Conservation (phyloP, 1,139 yeast genomes). For the Blastobotrys indianensis region DNA sequence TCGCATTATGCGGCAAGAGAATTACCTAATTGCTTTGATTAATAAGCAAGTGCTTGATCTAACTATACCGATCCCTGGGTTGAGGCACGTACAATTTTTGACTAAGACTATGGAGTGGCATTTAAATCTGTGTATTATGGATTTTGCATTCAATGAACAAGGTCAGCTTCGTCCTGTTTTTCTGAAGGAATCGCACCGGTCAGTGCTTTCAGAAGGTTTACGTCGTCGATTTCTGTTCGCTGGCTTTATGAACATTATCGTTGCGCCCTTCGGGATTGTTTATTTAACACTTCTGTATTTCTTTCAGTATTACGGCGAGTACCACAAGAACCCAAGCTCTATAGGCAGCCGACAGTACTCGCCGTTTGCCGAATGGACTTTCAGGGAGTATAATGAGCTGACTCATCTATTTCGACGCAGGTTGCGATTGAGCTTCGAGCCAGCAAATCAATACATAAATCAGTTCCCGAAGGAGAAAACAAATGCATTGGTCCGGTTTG, state of each 20-base stretch:
- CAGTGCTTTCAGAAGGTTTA: slow-evolving; percentile 61
- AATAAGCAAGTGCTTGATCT: slow-evolving; percentile 72
- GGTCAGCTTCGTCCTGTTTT: slow-evolving; percentile 79
- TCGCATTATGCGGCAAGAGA: slow-evolving; percentile 90
- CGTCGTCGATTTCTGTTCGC: slow-evolving; percentile 78
- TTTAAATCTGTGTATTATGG: slow-evolving; percentile 77
- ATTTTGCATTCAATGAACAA: slow-evolving; percentile 72
- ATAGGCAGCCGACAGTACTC: slow-evolving; percentile 85
- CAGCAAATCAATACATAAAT: slow-evolving; percentile 77
- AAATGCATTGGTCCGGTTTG: slow-evolving; percentile 53
- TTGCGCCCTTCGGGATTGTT: slow-evolving; percentile 80
- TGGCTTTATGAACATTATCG: slow-evolving; percentile 71
- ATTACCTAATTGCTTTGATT: slow-evolving; percentile 82
- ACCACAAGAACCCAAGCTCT: slow-evolving; percentile 79
- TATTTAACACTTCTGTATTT: slow-evolving; percentile 80
- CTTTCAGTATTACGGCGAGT: slow-evolving; percentile 87
- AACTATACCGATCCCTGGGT: slow-evolving; percentile 45
- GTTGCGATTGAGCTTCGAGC: slow-evolving; percentile 65
- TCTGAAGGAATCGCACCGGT: slow-evolving; percentile 66
- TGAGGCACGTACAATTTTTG: slow-evolving; percentile 39
- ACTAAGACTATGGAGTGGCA: slow-evolving; percentile 95
- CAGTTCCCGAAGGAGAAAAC: slow-evolving; percentile 88
- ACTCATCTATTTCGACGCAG: slow-evolving; percentile 82
- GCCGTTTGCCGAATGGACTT: slow-evolving; percentile 91
- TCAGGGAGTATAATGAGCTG: slow-evolving; percentile 88